These are phyloP conservation scores for Malbranchea zuffiana DNA, from an alignment of 2,329 filamentous ascomycete genomes.

Conservation along the genomic window DNA sequence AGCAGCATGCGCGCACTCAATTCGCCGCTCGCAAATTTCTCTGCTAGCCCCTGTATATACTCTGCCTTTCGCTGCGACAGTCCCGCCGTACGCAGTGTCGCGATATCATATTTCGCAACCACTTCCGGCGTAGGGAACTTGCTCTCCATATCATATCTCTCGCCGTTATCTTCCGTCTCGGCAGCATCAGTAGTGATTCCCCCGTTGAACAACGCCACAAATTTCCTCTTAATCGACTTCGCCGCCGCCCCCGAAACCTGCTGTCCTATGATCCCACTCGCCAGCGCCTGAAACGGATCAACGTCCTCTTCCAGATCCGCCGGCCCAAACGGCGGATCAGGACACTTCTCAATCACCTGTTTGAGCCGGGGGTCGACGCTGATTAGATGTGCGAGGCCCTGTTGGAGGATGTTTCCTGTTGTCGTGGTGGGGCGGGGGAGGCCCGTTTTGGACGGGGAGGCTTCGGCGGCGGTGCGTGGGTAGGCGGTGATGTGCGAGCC, in stretches of 20 bases:
- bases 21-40: constrained; percentile 66
- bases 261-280: constrained; percentile 85
- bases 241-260: constrained; percentile 92
- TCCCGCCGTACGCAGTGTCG: constrained; percentile 68
- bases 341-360: constrained; percentile 60
- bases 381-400: constrained; percentile 65
- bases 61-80: constrained; percentile 92
- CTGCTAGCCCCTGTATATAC: constrained; percentile 76
- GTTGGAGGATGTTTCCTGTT: constrained; percentile 60
- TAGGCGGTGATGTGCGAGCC: constrained; percentile 39
- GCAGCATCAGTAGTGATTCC: constrained; percentile 11
- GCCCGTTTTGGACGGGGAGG: constrained; percentile 31
- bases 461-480: constrained; percentile 30
- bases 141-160: constrained; percentile 16
- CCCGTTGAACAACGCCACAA: constrained; percentile 58
- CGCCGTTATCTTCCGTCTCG: constrained; percentile 16
- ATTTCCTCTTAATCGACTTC: constrained; percentile 75
- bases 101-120: constrained; percentile 53
- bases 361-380: constrained; percentile 61
- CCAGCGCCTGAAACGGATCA: constrained; percentile 76
- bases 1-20: constrained; percentile 66
- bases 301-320: constrained; percentile 73
- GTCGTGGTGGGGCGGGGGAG: constrained; percentile 42
- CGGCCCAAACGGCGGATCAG: constrained; percentile 68
- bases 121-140: constrained; percentile 65